Percentiles rank a stretch among this genome's conserved stretches.
Evolutionary conservation across 306 rosid species (phyloP).

Genomic region (Astragalus glycyphyllos): DNA sequence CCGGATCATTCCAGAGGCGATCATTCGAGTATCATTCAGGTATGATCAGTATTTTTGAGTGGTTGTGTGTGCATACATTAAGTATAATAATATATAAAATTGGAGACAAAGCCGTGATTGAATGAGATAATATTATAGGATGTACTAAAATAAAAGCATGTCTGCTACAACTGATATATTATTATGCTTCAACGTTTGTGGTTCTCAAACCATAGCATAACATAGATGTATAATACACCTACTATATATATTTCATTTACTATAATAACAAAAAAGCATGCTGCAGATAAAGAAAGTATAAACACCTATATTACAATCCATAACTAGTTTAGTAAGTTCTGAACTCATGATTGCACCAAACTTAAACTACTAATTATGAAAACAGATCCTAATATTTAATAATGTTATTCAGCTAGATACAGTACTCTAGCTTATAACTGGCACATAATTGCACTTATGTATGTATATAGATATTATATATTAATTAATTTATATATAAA

Average conservation of each 20-base stretch:
- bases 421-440: conserved; percentile 29
- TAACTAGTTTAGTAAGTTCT: conserved; percentile 27
- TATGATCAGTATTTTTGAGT: conserved; percentile 32
- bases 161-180: conserved; percentile 29
- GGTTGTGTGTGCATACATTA: background rate
- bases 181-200: conserved; percentile 39
- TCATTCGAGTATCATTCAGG: conserved; percentile 87
- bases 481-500: background rate
- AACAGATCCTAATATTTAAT: conserved; percentile 44
- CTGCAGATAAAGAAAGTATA: conserved; percentile 16
- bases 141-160: conserved; percentile 43
- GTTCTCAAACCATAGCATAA: conserved; percentile 41
- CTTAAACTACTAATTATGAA: conserved; percentile 44
- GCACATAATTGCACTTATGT: conserved; percentile 40
- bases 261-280: conserved; percentile 3
- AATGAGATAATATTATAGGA: background rate
- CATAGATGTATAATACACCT: conserved; percentile 28
- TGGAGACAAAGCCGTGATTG: conserved; percentile 34
- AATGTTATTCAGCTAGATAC: conserved; percentile 30
- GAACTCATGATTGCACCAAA: conserved; percentile 20
- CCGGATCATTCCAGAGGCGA: conserved; percentile 75
- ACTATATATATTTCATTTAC: conserved; percentile 35
- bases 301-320: conserved; percentile 52
- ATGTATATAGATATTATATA: background rate
- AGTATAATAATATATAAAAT: conserved; percentile 3